Base-by-base conservation (phyloP, 768 basidiomycete species). In the Podaxis sp. region DNA sequence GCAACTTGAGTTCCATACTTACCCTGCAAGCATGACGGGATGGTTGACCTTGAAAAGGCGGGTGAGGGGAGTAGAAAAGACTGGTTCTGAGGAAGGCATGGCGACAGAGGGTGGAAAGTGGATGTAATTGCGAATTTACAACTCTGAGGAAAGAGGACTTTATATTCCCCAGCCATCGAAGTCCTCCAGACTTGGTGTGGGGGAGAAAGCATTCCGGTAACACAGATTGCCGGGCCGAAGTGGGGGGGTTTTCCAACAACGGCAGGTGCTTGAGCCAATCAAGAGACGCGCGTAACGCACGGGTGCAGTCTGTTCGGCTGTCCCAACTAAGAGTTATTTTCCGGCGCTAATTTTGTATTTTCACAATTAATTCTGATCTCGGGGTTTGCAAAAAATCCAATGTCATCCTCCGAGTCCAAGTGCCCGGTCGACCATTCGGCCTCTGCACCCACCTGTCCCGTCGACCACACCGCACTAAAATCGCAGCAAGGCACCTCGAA, bases 21-120 rank as follows among this genome's bases (percentile, higher is more conserved):
- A 78, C 78, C 88, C 90, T 66, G 92, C 93, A 29, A 94, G 80
- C 84, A 94, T 87, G 70, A 94, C 87, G 4, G 93, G 93, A 69
- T 94, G 93, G 73, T 84, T 85, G 64, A 94, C 88, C 47, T 79
- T 80, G 77, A 94, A 93, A 62, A 93, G 73, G 67, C 78, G 82
- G 3, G 91, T 92, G 67, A 94, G 81, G 7, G 88, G 86, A 0
- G 91, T 93, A 4, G 82, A 76, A 73, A 94, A 88, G 17, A 90
- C 75, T 17, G 85, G 82, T 41, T 75, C 68, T 9, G 87, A 89
- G 52, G 89, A 83, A 51, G 88, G 86, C 89, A 91, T 91, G 65
- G 66, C 72, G 71, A 66, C 56, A 63, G 53, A 37, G 37, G 59
- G 47, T 36, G 54, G 55, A 58, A 33, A 51, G 57, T 49, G 33